Evolutionary conservation across 768 basidiomycete species (phyloP).

Genomic region (Chlorophyllum brunneum): DNA sequence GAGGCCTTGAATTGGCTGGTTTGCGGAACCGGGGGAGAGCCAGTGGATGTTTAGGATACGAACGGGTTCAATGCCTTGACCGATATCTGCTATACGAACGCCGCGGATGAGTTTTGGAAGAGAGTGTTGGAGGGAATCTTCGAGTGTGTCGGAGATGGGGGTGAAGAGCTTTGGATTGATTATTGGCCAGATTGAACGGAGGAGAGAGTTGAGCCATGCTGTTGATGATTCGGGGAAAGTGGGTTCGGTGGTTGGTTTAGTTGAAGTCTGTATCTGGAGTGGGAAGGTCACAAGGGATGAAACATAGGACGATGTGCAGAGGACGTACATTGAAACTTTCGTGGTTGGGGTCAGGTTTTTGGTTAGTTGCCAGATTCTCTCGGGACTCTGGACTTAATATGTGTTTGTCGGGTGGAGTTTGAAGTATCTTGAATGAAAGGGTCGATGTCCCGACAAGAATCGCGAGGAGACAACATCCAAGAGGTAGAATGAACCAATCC

Average conservation of each 20-base stretch:
- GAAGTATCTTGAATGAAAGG: constrained; percentile 19
- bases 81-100: constrained; percentile 70
- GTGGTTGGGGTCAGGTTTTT: no score
- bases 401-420: constrained; percentile 2
- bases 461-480: constrained; percentile 25
- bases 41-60: constrained; percentile 66
- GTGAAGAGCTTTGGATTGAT: constrained; percentile 66
- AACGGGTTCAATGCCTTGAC: constrained; percentile 63
- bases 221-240: constrained; percentile 26
- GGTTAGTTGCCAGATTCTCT: no score
- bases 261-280: background rate
- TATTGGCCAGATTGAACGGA: constrained; percentile 66
- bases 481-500: constrained; percentile 18
- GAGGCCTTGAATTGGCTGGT: constrained; percentile 25
- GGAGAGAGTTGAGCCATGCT: constrained; percentile 62
- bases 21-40: constrained; percentile 29
- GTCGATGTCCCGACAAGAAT: constrained; percentile 24
- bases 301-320: background rate
- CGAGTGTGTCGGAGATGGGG: constrained; percentile 56
- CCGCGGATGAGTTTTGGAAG: constrained; percentile 48
- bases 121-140: constrained; percentile 53
- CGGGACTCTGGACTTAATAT: background rate
- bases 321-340: no score
- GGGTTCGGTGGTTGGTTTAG: constrained; percentile 11
- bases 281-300: background rate